Evolutionary conservation across 257 asterid species (phyloP).

Genomic region (Striga asiatica): DNA sequence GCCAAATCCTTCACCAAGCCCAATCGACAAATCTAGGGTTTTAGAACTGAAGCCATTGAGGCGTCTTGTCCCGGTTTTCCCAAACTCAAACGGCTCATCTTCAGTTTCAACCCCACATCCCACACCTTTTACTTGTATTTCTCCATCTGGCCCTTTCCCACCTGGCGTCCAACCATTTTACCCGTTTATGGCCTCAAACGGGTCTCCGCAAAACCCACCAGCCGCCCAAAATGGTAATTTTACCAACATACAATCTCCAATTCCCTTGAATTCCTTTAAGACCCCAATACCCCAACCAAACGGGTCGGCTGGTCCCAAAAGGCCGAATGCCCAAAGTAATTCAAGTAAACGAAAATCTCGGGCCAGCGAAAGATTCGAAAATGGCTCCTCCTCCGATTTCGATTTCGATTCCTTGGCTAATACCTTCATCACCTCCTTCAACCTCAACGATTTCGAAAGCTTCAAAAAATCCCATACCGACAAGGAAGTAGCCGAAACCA

Average conservation of each 20-base stretch:
- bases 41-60: constrained; percentile 68
- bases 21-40: constrained; percentile 79
- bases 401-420: constrained; percentile 39
- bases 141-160: constrained; percentile 93
- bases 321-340: constrained; percentile 28
- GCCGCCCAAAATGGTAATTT: constrained; percentile 20
- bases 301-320: constrained; percentile 34
- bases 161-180: constrained; percentile 79
- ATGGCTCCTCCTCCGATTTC: constrained; percentile 22
- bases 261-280: constrained; percentile 60
- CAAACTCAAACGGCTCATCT: constrained; percentile 42
- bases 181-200: constrained; percentile 42
- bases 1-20: no score
- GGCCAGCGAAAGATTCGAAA: constrained; percentile 23
- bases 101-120: constrained; percentile 49
- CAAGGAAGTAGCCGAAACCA: constrained; percentile 29
- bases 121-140: constrained; percentile 73
- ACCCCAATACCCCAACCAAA: constrained; percentile 44
- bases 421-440: constrained; percentile 32
- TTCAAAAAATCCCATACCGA: constrained; percentile 49
- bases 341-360: constrained; percentile 41
- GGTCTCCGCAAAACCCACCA: constrained; percentile 24
- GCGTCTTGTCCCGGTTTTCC: constrained; percentile 72
- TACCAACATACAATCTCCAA: constrained; percentile 45
- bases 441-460: constrained; percentile 45